Conservation (phyloP, 1,284 basidiomycete species). For the Melampsora americana region DNA sequence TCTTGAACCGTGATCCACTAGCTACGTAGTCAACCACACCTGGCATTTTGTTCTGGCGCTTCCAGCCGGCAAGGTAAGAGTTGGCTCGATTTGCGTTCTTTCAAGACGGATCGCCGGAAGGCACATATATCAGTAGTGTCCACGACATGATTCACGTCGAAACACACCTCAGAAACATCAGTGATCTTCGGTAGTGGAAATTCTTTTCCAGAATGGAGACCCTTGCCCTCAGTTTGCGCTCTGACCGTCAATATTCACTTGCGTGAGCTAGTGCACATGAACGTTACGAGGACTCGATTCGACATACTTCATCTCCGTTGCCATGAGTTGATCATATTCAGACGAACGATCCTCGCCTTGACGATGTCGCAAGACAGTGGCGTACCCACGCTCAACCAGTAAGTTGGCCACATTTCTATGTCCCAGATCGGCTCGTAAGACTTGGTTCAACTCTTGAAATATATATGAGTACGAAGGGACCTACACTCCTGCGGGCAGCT, state of each 20-base stretch:
- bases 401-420: conserved; percentile 85
- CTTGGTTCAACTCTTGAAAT: not conserved
- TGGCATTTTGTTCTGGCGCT: conserved; percentile 75
- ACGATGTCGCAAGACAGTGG: conserved; percentile 82
- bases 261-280: conserved; percentile 55
- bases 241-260: not conserved
- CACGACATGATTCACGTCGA: not conserved
- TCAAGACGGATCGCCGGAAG: conserved; percentile 56
- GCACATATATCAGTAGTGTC: not conserved
- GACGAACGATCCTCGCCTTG: conserved; percentile 86
- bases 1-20: conserved; percentile 87
- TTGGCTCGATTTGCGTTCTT: conserved; percentile 69
- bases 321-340: conserved; percentile 91
- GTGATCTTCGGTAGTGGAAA: conserved; percentile 64
- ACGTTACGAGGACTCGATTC: conserved; percentile 20
- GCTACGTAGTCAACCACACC: conserved; percentile 92
- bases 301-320: conserved; percentile 79
- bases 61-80: conserved; percentile 80
- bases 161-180: conserved; percentile 78
- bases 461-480: not conserved
- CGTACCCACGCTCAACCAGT: conserved; percentile 86
- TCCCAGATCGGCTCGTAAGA: not conserved
- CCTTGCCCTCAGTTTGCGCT: conserved; percentile 73
- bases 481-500: conserved; percentile 38
- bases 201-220: conserved; percentile 91